phyloP scores from a whole-genome alignment of 768 basidiomycete species.

The Mycena vitilis region DNA sequence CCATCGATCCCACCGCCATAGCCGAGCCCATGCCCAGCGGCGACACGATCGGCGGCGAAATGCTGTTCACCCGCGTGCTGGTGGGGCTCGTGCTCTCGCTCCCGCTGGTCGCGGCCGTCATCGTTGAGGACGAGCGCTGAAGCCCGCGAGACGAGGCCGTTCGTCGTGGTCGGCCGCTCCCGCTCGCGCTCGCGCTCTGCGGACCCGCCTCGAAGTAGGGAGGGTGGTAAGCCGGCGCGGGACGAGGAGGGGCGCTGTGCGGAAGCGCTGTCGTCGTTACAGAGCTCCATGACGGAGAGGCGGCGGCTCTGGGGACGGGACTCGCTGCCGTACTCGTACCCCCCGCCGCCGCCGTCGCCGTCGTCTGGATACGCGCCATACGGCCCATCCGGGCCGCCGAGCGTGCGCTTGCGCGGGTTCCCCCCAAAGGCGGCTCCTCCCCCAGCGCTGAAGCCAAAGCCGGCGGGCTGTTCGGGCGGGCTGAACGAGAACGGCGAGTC shows the following conservation, averaged over 20 bases:
- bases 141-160: constrained; percentile 59
- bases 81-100: constrained; percentile 36
- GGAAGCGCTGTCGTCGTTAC: constrained; percentile 70
- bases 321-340: constrained; percentile 78
- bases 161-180: constrained; percentile 52
- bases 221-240: constrained; percentile 58
- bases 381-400: constrained; percentile 60
- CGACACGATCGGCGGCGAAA: constrained; percentile 29
- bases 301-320: constrained; percentile 84
- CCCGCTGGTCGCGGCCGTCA: constrained; percentile 43
- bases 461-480: constrained; percentile 41
- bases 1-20: constrained; percentile 20
- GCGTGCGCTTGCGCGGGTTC: constrained; percentile 63
- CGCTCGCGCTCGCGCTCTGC: constrained; percentile 48
- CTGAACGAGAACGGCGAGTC: constrained; percentile 69
- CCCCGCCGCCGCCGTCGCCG: constrained; percentile 45
- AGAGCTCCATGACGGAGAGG: constrained; percentile 89
- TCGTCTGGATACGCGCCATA: constrained; percentile 39
- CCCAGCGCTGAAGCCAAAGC: constrained; percentile 5
- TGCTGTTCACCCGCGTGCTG: constrained; percentile 32
- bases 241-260: constrained; percentile 53
- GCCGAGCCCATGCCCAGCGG: constrained; percentile 6
- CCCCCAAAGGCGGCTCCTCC: constrained; percentile 14
- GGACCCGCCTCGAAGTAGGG: constrained; percentile 34
- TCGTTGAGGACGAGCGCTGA: constrained; percentile 62